Evolutionary conservation across 352 stramenopile genomes (phyloP).

Genomic region (Pythium aphanidermatum): DNA sequence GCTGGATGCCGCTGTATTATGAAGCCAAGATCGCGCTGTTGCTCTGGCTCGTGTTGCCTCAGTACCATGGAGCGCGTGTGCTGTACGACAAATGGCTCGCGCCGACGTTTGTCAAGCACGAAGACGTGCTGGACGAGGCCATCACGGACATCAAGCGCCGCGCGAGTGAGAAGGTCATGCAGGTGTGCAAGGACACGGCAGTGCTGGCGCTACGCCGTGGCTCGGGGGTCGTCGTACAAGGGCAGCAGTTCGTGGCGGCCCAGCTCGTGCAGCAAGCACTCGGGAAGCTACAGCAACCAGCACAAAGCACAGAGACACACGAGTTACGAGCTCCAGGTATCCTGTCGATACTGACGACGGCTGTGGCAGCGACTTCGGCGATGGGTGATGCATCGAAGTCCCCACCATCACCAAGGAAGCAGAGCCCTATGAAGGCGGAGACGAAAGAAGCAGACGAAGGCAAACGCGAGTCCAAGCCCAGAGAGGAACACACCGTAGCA

Average conservation of each 20-base stretch:
- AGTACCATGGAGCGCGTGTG: constrained; percentile 40
- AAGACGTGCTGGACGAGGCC: constrained; percentile 48
- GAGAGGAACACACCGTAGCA: background rate
- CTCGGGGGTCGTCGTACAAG: constrained; percentile 52
- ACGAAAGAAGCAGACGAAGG: background rate
- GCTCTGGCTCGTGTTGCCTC: constrained; percentile 62
- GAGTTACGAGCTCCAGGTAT: constrained; percentile 17
- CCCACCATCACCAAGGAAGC: background rate
- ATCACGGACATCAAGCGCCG: constrained; percentile 53
- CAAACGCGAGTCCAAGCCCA: background rate
- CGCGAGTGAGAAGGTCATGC: constrained; percentile 57
- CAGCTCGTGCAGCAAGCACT: constrained; percentile 67
- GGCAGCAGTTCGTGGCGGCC: constrained; percentile 54
- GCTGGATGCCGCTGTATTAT: constrained; percentile 67
- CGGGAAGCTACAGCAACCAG: constrained; percentile 10
- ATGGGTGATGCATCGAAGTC: too few species aligned
- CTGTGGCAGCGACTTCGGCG: background rate
- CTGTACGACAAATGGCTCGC: constrained; percentile 54
- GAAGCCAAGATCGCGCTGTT: constrained; percentile 65
- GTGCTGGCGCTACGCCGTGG: constrained; percentile 48
- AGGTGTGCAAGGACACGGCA: constrained; percentile 61
- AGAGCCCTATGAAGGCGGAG: background rate
- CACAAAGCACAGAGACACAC: background rate
- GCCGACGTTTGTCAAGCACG: constrained; percentile 62
- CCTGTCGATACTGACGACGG: constrained; percentile 18